Percentiles rank a stretch among this genome's conserved stretches.
Conservation (phyloP, 2,329 filamentous ascomycete species). For the Aspergillaceae sp. region DNA sequence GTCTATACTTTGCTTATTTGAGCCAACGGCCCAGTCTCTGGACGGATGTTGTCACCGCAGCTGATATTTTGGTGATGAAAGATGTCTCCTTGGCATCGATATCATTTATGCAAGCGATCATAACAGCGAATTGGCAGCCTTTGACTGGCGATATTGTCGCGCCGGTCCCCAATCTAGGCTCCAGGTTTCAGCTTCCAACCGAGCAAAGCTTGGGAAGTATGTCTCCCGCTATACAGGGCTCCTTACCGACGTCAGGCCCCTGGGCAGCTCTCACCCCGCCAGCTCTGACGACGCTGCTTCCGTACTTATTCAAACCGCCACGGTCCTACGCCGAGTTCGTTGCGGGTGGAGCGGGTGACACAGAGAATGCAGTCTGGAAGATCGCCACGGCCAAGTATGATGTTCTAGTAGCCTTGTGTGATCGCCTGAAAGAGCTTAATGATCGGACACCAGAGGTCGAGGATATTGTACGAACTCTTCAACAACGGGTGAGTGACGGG, state of each 20-base stretch:
- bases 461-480: constrained; percentile 33
- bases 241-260: constrained; percentile 38
- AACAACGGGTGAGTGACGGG: constrained; percentile 34
- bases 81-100: constrained; percentile 50
- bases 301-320: constrained; percentile 50
- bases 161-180: constrained; percentile 9
- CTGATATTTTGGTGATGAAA: constrained; percentile 50
- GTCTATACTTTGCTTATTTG: constrained; percentile 48
- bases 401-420: constrained; percentile 43
- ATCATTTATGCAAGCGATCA: constrained; percentile 43
- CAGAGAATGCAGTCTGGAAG: constrained; percentile 49
- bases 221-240: constrained; percentile 26
- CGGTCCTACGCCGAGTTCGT: constrained; percentile 52
- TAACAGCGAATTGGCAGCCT: constrained; percentile 47
- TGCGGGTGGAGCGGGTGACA: constrained; percentile 46
- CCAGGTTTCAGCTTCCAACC: constrained; percentile 31
- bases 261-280: constrained; percentile 46
- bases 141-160: constrained; percentile 23
- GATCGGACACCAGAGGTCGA: constrained; percentile 26
- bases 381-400: constrained; percentile 52
- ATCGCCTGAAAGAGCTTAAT: constrained; percentile 32
- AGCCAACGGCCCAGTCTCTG: constrained; percentile 45
- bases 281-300: constrained; percentile 43
- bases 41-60: constrained; percentile 43
- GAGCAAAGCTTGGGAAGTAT: constrained; percentile 31